Conservation (phyloP, 179 eudicot species). For the Vitellaria paradoxa region DNA sequence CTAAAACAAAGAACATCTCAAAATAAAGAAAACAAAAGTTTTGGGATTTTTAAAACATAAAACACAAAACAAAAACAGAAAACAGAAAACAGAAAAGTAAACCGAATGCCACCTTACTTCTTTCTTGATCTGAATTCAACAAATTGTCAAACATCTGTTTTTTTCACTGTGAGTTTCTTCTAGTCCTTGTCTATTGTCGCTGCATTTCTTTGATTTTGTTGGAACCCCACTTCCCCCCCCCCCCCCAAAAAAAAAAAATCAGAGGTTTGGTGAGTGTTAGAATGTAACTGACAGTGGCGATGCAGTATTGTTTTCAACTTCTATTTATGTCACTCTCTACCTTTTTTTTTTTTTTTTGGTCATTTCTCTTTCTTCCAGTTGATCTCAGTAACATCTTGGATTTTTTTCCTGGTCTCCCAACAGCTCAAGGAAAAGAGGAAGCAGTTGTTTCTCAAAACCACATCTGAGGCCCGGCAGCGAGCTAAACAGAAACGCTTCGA, state of each 20-base stretch:
- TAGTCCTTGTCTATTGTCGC: background rate
- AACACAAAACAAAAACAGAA: no score
- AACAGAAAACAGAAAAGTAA: no score
- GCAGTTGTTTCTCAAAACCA: conserved; percentile 84
- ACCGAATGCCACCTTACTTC: no score
- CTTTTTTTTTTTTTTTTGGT: background rate
- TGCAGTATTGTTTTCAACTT: background rate
- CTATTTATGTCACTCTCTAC: background rate
- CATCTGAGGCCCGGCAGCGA: conserved; percentile 93
- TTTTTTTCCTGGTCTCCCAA: conserved; percentile 14
- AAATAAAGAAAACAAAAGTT: no score
- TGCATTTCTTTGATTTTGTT: background rate
- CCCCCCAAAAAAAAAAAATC: no score
- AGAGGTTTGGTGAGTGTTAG: no score
- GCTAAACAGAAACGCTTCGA: conserved; percentile 91
- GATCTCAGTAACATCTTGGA: background rate
- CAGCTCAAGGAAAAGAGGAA: conserved; percentile 88
- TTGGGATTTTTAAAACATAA: no score
- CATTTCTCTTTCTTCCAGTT: background rate
- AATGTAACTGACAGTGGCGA: no score
- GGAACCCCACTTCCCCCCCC: no score
- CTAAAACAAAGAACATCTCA: no score
- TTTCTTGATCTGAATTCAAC: background rate
- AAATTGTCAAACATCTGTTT: background rate
- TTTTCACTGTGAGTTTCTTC: background rate